phyloP scores from a whole-genome alignment of 208 protist species.

The Trichomonas tenax region DNA sequence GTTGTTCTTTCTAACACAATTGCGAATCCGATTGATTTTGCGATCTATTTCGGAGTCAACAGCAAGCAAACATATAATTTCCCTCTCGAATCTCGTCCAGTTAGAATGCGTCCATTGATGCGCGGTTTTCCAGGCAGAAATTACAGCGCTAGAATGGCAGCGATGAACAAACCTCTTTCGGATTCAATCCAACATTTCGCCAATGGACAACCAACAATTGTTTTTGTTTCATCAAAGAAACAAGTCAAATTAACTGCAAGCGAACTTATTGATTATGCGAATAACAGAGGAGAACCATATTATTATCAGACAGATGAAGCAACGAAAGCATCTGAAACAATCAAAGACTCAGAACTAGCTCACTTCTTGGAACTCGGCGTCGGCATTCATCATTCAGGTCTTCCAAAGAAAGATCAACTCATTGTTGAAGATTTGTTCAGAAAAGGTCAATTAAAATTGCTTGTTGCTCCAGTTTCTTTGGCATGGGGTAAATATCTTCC shows the following conservation, averaged over 20 bases:
- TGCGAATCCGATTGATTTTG: constrained; percentile 90
- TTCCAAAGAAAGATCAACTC: constrained; percentile 49
- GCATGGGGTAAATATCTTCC: constrained; percentile 99
- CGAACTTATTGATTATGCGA: background rate
- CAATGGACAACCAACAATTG: constrained; percentile 78
- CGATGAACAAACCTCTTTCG: constrained; percentile 99
- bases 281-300: background rate
- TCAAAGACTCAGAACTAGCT: constrained; percentile 39
- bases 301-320: background rate
- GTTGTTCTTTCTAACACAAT: constrained; percentile 92
- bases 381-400: constrained; percentile 94
- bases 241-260: constrained; percentile 34
- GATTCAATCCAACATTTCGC: constrained; percentile 45
- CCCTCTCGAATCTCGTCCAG: constrained; percentile 34
- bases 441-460: constrained; percentile 29
- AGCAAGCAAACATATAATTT: constrained; percentile 54
- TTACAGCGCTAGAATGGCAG: constrained; percentile 94
- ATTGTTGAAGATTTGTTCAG: constrained; percentile 46
- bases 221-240: constrained; percentile 94
- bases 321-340: background rate
- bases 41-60: constrained; percentile 87
- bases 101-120: constrained; percentile 44
- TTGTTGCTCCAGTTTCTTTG: constrained; percentile 94
- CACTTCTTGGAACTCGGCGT: constrained; percentile 92
- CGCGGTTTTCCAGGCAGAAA: constrained; percentile 74